Evolutionary conservation across 306 rosid genomes (phyloP).

Genomic region (Glycyrrhiza uralensis): DNA sequence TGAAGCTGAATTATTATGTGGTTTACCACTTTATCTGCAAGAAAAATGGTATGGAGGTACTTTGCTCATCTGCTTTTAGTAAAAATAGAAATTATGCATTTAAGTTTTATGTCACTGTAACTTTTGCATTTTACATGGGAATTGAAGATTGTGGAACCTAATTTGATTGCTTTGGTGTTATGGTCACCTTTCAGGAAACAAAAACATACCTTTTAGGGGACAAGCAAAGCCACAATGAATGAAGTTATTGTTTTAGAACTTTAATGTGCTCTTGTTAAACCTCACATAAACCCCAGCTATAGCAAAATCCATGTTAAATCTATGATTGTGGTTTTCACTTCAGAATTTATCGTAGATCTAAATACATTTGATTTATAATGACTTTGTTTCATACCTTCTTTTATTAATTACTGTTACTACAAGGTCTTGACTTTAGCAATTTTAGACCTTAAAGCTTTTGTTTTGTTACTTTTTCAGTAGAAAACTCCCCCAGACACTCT

Average conservation of each 20-base stretch:
- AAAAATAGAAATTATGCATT: neutral
- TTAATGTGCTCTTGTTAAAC: neutral
- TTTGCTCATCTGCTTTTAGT: slow-evolving; percentile 1
- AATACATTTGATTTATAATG: neutral
- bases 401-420: neutral
- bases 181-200: neutral
- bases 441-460: neutral
- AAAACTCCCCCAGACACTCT: slow-evolving; percentile 40
- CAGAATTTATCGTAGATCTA: neutral
- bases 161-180: neutral
- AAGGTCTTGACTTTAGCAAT: slow-evolving; percentile 18
- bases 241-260: slow-evolving; percentile 1
- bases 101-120: neutral
- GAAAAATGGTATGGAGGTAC: neutral
- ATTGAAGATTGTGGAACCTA: neutral
- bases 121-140: neutral
- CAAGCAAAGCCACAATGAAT: neutral
- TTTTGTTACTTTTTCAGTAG: slow-evolving; percentile 53
- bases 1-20: neutral
- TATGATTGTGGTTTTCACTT: neutral
- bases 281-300: neutral
- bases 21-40: slow-evolving; percentile 21
- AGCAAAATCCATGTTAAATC: neutral
- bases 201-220: neutral
- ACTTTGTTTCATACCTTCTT: slow-evolving; percentile 16